These are phyloP conservation scores for Alternaria gaisen DNA, from an alignment of 2,329 filamentous ascomycete genomes.

Conservation along the genomic window DNA sequence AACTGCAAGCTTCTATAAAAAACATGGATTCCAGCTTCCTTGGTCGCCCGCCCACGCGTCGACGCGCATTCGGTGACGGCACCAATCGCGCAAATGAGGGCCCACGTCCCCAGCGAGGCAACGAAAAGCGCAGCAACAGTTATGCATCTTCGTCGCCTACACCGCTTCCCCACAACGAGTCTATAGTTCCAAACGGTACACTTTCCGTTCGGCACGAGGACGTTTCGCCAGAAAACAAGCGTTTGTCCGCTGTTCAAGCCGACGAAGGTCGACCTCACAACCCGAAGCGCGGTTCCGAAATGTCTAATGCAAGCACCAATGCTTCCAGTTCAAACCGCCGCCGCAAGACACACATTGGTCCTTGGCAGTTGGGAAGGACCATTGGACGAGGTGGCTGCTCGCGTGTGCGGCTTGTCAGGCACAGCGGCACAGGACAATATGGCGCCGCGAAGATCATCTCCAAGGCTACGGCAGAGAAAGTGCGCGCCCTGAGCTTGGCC, in stretches of 20 bases:
- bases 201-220: conserved; percentile 52
- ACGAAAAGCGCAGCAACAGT: conserved; percentile 32
- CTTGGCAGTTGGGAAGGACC: conserved; percentile 90
- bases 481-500: conserved; percentile 85
- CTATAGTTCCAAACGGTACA: conserved; percentile 55
- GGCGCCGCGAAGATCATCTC: conserved; percentile 97
- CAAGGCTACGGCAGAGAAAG: conserved; percentile 77
- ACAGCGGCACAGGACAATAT: conserved; percentile 77
- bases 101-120: conserved; percentile 25
- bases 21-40: conserved; percentile 45
- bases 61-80: conserved; percentile 45
- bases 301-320: conserved; percentile 65
- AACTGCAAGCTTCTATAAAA: conserved; percentile 13
- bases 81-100: conserved; percentile 46
- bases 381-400: conserved; percentile 91
- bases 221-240: conserved; percentile 59
- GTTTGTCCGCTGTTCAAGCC: conserved; percentile 61
- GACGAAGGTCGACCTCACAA: conserved; percentile 61
- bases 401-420: conserved; percentile 84
- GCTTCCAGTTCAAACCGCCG: conserved; percentile 59
- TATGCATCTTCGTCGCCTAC: conserved; percentile 28
- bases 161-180: conserved; percentile 56
- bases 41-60: conserved; percentile 44
- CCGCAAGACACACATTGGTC: conserved; percentile 81
- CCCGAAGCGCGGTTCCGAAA: conserved; percentile 57